Evolutionary conservation across 1,284 basidiomycete species (phyloP).

Genomic region (Coriolopsis trogii): DNA sequence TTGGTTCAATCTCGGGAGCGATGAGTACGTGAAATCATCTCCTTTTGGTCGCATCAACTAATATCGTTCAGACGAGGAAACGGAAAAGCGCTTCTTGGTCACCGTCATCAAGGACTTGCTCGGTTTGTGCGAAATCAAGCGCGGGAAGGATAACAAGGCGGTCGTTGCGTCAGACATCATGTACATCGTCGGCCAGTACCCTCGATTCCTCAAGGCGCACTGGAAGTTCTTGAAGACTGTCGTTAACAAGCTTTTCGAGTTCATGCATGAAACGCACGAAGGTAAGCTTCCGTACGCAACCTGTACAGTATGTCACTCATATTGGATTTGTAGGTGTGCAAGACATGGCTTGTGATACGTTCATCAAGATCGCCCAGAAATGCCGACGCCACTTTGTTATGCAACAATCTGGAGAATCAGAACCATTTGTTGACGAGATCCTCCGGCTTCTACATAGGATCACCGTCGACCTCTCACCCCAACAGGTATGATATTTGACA

Average conservation of each 20-base stretch:
- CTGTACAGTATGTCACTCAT: slow-evolving; percentile 12
- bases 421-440: slow-evolving; percentile 99
- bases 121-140: slow-evolving; percentile 97
- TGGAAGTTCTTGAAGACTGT: slow-evolving; percentile 99
- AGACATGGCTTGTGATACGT: slow-evolving; percentile 99
- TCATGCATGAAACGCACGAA: slow-evolving; percentile 99
- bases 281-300: slow-evolving; percentile 47
- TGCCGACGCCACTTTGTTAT: slow-evolving; percentile 98
- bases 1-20: slow-evolving; percentile 98
- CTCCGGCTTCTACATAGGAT: slow-evolving; percentile 91
- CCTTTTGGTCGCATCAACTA: slow-evolving; percentile 9
- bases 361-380: slow-evolving; percentile 99
- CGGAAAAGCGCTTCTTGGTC: slow-evolving; percentile 98
- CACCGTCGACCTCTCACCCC: slow-evolving; percentile 93
- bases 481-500: slow-evolving; percentile 64
- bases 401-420: slow-evolving; percentile 96
- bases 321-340: slow-evolving; percentile 75
- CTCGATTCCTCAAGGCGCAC: slow-evolving; percentile 98
- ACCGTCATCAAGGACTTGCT: slow-evolving; percentile 99
- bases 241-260: slow-evolving; percentile 99
- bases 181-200: slow-evolving; percentile 99
- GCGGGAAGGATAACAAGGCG: slow-evolving; percentile 99
- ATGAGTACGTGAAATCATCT: slow-evolving; percentile 79
- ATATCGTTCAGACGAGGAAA: slow-evolving; percentile 83
- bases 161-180: slow-evolving; percentile 99